Evolutionary conservation across 2,329 filamentous ascomycete species (phyloP).

Genomic region (Aspergillus unguis): DNA sequence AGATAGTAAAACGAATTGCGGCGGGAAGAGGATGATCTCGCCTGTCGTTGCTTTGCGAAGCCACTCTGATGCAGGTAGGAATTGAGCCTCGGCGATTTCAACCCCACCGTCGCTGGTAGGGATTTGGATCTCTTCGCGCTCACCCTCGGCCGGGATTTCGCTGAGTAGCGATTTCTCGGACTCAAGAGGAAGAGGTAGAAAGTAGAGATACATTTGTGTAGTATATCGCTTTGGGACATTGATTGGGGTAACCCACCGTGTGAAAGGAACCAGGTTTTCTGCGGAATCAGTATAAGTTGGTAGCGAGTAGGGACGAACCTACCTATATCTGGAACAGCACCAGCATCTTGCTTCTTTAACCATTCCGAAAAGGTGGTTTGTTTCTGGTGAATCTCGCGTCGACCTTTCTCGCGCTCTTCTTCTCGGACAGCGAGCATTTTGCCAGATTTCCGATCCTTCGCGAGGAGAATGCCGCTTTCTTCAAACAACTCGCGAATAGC

Average conservation of each 20-base stretch:
- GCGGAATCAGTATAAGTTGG: background rate
- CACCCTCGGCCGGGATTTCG: constrained; percentile 38
- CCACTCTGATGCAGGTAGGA: constrained; percentile 69
- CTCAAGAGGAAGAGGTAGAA: constrained; percentile 62
- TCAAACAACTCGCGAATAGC: constrained; percentile 93
- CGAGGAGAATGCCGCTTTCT: constrained; percentile 85
- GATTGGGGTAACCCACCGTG: constrained; percentile 81
- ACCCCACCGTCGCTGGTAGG: constrained; percentile 69
- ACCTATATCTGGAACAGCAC: constrained; percentile 58
- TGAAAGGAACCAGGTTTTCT: constrained; percentile 75
- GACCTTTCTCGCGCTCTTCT: constrained; percentile 60
- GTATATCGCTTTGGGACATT: constrained; percentile 74
- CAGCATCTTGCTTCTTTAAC: constrained; percentile 41
- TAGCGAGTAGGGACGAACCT: background rate
- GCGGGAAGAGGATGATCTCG: constrained; percentile 82
- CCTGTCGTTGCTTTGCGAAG: constrained; percentile 60
- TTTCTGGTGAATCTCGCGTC: constrained; percentile 66
- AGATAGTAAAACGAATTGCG: constrained; percentile 66
- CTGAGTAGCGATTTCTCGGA: constrained; percentile 29
- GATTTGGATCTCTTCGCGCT: constrained; percentile 60
- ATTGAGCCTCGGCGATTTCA: constrained; percentile 72
- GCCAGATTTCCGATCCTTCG: constrained; percentile 42
- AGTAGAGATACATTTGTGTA: constrained; percentile 96
- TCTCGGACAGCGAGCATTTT: constrained; percentile 60
- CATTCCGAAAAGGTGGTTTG: constrained; percentile 66